These are phyloP conservation scores for Mycena polygramma DNA, from an alignment of 768 basidiomycete species.

Conservation along the genomic window DNA sequence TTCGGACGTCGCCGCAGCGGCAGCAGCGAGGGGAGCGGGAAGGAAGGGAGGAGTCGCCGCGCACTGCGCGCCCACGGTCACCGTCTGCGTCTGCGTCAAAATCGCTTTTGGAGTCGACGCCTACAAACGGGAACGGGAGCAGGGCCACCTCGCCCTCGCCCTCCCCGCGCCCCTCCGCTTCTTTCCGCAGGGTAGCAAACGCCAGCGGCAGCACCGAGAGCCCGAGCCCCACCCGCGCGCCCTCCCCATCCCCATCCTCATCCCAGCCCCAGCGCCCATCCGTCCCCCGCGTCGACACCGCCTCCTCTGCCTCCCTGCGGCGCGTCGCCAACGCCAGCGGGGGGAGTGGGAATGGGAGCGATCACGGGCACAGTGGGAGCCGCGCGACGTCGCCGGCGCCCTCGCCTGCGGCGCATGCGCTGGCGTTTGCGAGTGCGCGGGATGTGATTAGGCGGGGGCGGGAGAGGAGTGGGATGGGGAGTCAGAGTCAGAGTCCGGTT, in stretches of 20 bases:
- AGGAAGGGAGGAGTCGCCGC: no score
- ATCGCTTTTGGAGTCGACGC: no score
- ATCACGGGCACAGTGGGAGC: not conserved
- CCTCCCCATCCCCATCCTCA: not conserved
- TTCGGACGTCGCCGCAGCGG: no score
- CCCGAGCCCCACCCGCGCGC: not conserved
- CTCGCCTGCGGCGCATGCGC: conserved; percentile 19
- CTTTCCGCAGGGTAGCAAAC: not conserved
- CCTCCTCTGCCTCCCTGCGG: not conserved
- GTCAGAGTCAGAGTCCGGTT: no score
- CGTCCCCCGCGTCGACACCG: conserved; percentile 9
- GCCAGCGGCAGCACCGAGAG: not conserved
- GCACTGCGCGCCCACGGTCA: no score
- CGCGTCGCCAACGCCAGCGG: no score
- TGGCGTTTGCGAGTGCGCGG: conserved; percentile 35
- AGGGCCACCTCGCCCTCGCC: no score
- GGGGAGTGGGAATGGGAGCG: not conserved
- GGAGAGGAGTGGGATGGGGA: conserved; percentile 21
- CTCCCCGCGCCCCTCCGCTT: not conserved
- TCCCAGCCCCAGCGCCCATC: no score
- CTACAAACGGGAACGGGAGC: no score
- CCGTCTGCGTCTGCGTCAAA: no score
- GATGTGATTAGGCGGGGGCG: conserved; percentile 33
- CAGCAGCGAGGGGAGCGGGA: no score
- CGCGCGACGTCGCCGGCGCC: not conserved